These are phyloP conservation scores for Stephania yunnanensis DNA, from an alignment of 164 flowering plant genomes.

Conservation along the genomic window DNA sequence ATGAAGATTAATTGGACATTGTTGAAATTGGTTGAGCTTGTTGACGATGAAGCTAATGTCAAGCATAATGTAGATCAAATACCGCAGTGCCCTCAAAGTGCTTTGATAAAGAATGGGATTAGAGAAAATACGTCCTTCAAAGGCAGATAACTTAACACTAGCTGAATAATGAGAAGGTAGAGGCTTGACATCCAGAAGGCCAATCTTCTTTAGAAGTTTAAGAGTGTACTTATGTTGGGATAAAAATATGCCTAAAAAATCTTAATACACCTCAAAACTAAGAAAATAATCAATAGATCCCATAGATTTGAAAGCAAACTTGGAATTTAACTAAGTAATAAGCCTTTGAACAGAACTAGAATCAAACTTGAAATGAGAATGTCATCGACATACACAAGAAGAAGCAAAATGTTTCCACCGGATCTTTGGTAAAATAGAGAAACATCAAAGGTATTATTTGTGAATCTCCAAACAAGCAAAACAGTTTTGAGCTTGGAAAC, in stretches of 20 bases:
- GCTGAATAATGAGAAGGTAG: background rate
- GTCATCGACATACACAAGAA: slow-evolving; percentile 2
- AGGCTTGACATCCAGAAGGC: no score
- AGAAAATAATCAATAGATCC: background rate
- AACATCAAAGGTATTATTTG: background rate
- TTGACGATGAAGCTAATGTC: no score
- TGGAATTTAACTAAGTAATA: background rate
- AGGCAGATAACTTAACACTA: background rate
- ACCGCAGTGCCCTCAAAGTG: no score
- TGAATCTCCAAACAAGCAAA: background rate
- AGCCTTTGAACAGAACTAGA: background rate
- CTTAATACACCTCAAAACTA: no score
- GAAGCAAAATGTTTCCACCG: background rate
- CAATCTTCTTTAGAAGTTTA: no score
- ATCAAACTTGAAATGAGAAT: background rate
- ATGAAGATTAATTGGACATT: no score
- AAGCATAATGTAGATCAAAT: no score
- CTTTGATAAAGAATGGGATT: no score
- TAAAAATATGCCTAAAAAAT: no score
- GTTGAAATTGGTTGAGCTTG: no score
- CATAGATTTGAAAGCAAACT: background rate
- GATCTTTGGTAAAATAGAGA: background rate
- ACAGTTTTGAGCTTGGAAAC: background rate
- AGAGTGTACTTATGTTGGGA: no score
- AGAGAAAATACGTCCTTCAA: no score